These are phyloP conservation scores for Rutidosis leptorrhynchoides DNA, from an alignment of 129 eudicot genomes.

Conservation along the genomic window DNA sequence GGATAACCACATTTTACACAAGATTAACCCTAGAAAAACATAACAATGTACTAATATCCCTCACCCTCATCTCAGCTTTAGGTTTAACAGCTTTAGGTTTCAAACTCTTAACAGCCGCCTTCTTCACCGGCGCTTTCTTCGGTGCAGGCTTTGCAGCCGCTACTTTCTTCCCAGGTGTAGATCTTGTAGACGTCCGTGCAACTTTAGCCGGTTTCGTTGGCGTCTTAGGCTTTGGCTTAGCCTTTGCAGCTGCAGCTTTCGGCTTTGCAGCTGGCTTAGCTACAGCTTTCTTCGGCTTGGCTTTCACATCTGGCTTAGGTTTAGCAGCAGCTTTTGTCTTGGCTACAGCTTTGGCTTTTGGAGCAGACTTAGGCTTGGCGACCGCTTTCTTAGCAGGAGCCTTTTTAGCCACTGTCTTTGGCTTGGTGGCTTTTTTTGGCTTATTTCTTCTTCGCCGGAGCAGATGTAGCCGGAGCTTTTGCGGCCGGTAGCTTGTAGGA, in stretches of 20 bases:
- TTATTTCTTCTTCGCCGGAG: conserved; percentile 25
- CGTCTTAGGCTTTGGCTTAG: too few relatives aligned
- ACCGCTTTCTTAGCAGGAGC: conserved; percentile 30
- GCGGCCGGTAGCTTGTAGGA: conserved; percentile 54
- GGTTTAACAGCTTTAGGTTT: conserved; percentile 21
- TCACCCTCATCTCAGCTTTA: conserved; percentile 21
- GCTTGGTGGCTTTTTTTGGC: conserved; percentile 30
- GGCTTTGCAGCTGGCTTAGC: conserved; percentile 28
- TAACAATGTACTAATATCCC: conserved; percentile 1
- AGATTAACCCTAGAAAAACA: conserved; percentile 23
- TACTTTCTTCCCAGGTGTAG: conserved; percentile 45
- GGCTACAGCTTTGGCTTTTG: conserved; percentile 39
- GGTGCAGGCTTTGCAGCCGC: conserved; percentile 21
- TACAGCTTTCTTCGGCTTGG: conserved; percentile 33
- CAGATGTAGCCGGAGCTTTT: conserved; percentile 22
- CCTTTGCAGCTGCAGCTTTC: conserved; percentile 28
- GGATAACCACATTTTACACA: conserved; percentile 44
- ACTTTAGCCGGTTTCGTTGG: conserved; percentile 41
- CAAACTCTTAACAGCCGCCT: conserved; percentile 33
- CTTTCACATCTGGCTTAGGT: conserved; percentile 34
- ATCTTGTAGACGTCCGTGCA: conserved; percentile 45
- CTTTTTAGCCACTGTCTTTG: conserved; percentile 34
- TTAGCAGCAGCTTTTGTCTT: conserved; percentile 30
- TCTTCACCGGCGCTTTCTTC: conserved; percentile 41
- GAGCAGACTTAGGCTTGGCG: conserved; percentile 36